phyloP scores from a whole-genome alignment of 1,284 basidiomycete species.

The Coniferiporia weirii region DNA sequence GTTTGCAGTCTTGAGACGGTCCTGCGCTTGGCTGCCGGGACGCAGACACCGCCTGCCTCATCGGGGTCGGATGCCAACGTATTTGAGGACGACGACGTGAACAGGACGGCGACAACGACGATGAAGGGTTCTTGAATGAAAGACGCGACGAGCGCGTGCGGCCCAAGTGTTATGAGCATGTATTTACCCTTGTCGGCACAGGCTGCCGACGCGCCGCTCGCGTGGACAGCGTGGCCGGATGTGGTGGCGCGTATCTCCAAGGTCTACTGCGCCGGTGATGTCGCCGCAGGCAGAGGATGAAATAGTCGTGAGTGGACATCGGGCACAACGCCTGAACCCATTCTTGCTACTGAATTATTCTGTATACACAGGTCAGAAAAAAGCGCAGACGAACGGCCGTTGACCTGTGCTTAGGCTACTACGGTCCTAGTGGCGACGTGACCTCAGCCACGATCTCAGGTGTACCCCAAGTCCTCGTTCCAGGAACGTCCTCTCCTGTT shows the following conservation, averaged over 20 bases:
- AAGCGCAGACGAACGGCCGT: conserved; percentile 3
- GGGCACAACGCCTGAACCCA: neutral
- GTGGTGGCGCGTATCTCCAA: neutral
- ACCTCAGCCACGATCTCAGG: neutral
- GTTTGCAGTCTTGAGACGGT: conserved; percentile 8
- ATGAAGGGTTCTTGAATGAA: neutral
- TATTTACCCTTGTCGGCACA: no score
- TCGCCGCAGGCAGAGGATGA: neutral
- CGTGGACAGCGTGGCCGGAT: neutral
- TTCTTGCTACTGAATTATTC: neutral
- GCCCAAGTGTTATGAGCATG: no score
- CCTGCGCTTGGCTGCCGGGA: conserved; percentile 11
- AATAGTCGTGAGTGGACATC: neutral
- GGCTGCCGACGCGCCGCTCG: no score
- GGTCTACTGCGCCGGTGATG: neutral
- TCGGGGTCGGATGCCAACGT: neutral
- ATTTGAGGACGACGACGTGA: neutral
- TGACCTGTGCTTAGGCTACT: conserved; percentile 14
- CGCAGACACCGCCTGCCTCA: neutral
- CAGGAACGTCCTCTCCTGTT: neutral
- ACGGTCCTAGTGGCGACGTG: neutral
- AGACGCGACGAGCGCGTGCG: no score
- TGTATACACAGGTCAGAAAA: conserved; percentile 3
- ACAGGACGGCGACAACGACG: neutral
- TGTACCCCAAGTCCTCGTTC: neutral